phyloP scores from a whole-genome alignment of 768 basidiomycete species.

The Asterophora lycoperdoides region DNA sequence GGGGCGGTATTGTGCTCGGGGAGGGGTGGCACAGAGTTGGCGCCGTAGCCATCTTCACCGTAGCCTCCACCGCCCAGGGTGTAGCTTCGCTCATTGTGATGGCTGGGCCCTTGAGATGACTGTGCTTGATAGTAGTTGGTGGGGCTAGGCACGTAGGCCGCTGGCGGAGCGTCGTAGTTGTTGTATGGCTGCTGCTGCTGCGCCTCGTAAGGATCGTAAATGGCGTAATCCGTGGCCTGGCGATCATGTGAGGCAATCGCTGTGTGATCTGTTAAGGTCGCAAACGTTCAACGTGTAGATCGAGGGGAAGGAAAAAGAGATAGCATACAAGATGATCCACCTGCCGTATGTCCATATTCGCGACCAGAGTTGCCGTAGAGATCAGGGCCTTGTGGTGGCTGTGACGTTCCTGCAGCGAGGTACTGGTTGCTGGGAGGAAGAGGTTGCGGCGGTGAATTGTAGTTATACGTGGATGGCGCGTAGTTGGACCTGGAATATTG shows the following conservation, averaged over 20 bases:
- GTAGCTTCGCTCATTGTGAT: conserved; percentile 47
- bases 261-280: conserved; percentile 45
- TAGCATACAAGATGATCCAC: conserved; percentile 52
- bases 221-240: conserved; percentile 41
- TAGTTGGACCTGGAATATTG: conserved; percentile 24
- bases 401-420: conserved; percentile 26
- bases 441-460: conserved; percentile 22
- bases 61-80: conserved; percentile 57
- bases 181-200: conserved; percentile 25
- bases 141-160: conserved; percentile 21
- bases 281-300: conserved; percentile 1
- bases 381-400: conserved; percentile 34
- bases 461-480: conserved; percentile 24
- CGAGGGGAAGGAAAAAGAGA: not conserved
- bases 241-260: conserved; percentile 44
- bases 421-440: conserved; percentile 33
- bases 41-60: conserved; percentile 25
- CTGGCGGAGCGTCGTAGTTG: conserved; percentile 16
- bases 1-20: conserved; percentile 20
- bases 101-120: conserved; percentile 14
- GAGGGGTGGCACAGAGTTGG: conserved; percentile 37
- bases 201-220: conserved; percentile 47
- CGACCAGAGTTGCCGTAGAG: conserved; percentile 24
- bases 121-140: conserved; percentile 35
- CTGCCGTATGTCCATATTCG: conserved; percentile 51